Evolutionary conservation across 495 filamentous ascomycete genomes (phyloP).

Genomic region (Lasiosphaeria miniovina): DNA sequence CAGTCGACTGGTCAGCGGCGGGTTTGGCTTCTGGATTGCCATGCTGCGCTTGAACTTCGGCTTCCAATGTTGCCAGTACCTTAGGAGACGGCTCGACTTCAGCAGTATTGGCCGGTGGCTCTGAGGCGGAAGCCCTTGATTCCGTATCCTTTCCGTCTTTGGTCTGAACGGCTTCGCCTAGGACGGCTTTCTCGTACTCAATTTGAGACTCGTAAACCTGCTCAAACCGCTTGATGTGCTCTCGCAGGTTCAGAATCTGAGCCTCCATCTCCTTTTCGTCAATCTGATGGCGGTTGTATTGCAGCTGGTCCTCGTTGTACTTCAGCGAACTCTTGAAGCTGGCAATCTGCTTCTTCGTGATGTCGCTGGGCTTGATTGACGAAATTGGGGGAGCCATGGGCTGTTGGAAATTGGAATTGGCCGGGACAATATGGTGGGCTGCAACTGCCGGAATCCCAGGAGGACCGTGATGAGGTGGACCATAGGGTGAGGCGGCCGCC

Average conservation of each 20-base stretch:
- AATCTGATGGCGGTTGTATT: conserved; percentile 49
- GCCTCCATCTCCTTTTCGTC: conserved; percentile 41
- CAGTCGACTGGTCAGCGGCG: conserved; percentile 8
- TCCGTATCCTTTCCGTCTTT: neutral
- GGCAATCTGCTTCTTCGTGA: conserved; percentile 47
- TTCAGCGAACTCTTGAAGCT: conserved; percentile 45
- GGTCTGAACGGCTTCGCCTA: conserved; percentile 20
- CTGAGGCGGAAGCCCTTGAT: neutral
- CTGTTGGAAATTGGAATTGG: conserved; percentile 26
- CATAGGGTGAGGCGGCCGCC: conserved; percentile 14
- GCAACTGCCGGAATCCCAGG: conserved; percentile 8
- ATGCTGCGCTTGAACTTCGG: neutral
- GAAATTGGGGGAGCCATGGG: conserved; percentile 35
- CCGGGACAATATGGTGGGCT: conserved; percentile 10
- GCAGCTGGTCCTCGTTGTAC: conserved; percentile 45
- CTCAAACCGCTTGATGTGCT: conserved; percentile 41
- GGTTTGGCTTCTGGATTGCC: neutral
- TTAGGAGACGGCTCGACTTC: neutral
- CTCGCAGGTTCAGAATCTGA: conserved; percentile 29
- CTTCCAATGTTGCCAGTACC: neutral
- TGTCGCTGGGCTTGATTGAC: conserved; percentile 46
- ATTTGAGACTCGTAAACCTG: conserved; percentile 32
- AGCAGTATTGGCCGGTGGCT: neutral
- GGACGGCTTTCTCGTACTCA: conserved; percentile 32
- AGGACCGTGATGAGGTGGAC: conserved; percentile 6